Percentiles rank a stretch among this genome's conserved stretches.
phyloP scores from a whole-genome alignment of 257 asterid species.

The Nicotiana obtusifolia region DNA sequence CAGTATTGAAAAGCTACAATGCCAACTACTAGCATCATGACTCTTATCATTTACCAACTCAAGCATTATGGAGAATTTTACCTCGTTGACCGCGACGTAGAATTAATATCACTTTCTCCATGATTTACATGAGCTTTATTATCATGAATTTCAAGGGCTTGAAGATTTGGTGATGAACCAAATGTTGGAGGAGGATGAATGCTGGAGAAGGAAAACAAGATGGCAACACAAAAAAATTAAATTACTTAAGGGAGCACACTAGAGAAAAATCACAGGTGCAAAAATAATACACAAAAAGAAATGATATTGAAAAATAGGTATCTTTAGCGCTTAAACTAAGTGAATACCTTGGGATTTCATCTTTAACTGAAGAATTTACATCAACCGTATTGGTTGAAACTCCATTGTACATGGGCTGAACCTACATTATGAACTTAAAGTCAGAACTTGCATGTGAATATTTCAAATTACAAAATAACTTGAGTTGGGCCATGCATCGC shows the following conservation, averaged over 20 bases:
- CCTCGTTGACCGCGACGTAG: constrained; percentile 33
- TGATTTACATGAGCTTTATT: constrained; percentile 17
- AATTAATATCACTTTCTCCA: constrained; percentile 21
- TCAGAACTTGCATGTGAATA: not conserved
- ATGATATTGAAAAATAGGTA: not conserved
- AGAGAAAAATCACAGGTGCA: not conserved
- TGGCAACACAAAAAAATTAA: not conserved
- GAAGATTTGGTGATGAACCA: constrained; percentile 45
- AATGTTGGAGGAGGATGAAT: constrained; percentile 49
- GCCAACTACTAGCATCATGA: not conserved
- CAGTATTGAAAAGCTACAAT: not conserved
- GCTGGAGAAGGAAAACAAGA: constrained; percentile 19
- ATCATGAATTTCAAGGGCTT: constrained; percentile 31
- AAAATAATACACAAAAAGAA: not conserved
- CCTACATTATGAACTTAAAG: constrained; percentile 9
- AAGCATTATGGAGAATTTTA: constrained; percentile 13
- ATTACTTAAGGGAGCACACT: not conserved
- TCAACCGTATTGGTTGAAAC: constrained; percentile 22
- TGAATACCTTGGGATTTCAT: constrained; percentile 33
- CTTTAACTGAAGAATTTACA: constrained; percentile 18
- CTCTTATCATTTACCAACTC: not conserved
- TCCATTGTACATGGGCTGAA: constrained; percentile 21
- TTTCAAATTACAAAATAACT: not conserved
- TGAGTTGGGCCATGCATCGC: not conserved
- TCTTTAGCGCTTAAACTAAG: constrained; percentile 16